Percentiles rank a stretch among this genome's conserved stretches.
These are phyloP conservation scores for Suhomyces chickasaworum DNA, from an alignment of 1,139 yeast species.

Conservation along the genomic window DNA sequence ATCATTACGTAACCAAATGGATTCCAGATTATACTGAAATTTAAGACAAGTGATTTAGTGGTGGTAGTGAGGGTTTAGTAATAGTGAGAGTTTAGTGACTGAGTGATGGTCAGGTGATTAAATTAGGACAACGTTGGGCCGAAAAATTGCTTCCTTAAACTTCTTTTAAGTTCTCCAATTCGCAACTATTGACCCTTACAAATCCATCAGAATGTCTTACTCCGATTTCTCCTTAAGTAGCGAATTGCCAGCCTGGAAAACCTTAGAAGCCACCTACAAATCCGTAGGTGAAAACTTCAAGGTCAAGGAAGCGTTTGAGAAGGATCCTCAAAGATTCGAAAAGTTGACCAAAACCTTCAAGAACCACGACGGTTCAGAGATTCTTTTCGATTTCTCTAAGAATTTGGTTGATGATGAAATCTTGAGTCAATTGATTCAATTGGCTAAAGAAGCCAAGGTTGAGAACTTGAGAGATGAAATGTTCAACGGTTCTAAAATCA, in stretches of 20 bases:
- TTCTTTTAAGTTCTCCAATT: neutral
- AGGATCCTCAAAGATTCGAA: conserved; percentile 72
- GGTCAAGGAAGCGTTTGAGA: conserved; percentile 74
- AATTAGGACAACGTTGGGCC: conserved; percentile 8
- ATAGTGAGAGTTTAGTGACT: no score
- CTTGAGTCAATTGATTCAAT: conserved; percentile 60
- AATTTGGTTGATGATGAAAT: conserved; percentile 88
- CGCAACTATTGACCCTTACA: conserved; percentile 1
- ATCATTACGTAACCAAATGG: no score
- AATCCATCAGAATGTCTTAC: conserved; percentile 27
- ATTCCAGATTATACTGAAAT: no score
- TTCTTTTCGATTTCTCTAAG: conserved; percentile 92
- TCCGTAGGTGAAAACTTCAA: conserved; percentile 66
- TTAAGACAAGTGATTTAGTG: no score
- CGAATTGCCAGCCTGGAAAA: conserved; percentile 83
- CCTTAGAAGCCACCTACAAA: conserved; percentile 71
- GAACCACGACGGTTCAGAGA: conserved; percentile 84
- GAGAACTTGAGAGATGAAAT: conserved; percentile 85
- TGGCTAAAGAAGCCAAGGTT: conserved; percentile 90
- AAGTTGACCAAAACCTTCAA: conserved; percentile 76
- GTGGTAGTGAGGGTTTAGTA: no score
- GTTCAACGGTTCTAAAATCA: conserved; percentile 92
- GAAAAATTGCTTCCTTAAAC: conserved; percentile 9
- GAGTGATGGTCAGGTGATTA: no score
- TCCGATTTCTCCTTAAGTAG: conserved; percentile 65